Evolutionary conservation across 345 rosid genomes (phyloP).

Genomic region (Acer negundo): DNA sequence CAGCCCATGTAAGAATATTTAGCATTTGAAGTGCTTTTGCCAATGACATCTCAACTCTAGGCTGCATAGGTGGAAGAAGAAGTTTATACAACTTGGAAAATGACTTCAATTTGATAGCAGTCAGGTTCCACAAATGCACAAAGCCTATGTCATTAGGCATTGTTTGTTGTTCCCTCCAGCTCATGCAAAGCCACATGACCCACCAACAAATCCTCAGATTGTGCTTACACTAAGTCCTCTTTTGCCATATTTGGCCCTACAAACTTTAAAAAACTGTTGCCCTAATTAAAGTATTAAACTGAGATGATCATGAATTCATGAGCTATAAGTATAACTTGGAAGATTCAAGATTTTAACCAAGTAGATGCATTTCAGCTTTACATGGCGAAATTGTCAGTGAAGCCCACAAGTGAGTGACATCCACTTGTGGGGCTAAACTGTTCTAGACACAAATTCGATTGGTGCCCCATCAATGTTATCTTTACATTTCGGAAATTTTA

Average conservation of each 20-base stretch:
- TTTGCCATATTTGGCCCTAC: not conserved
- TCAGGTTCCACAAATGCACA: not conserved
- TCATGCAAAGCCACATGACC: not conserved
- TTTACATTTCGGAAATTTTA: too few relatives aligned
- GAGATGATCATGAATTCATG: not conserved
- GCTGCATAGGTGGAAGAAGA: not conserved
- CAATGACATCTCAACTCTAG: not conserved
- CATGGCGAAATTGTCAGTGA: too few relatives aligned
- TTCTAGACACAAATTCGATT: too few relatives aligned
- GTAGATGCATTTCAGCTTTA: not conserved
- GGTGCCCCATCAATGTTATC: too few relatives aligned
- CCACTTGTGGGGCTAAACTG: not conserved
- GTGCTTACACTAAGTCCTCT: not conserved
- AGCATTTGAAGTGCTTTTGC: not conserved
- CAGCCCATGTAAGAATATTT: not conserved
- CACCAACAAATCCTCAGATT: not conserved
- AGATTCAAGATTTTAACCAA: not conserved
- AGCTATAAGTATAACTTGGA: not conserved
- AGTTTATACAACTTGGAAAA: too few relatives aligned
- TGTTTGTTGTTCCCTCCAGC: not conserved
- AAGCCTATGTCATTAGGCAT: not conserved
- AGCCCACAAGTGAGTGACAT: not conserved
- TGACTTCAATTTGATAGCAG: too few relatives aligned
- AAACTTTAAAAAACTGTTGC: not conserved
- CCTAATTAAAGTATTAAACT: not conserved